Evolutionary conservation across 257 asterid species (phyloP).

Genomic region (Przewalskia tangutica): DNA sequence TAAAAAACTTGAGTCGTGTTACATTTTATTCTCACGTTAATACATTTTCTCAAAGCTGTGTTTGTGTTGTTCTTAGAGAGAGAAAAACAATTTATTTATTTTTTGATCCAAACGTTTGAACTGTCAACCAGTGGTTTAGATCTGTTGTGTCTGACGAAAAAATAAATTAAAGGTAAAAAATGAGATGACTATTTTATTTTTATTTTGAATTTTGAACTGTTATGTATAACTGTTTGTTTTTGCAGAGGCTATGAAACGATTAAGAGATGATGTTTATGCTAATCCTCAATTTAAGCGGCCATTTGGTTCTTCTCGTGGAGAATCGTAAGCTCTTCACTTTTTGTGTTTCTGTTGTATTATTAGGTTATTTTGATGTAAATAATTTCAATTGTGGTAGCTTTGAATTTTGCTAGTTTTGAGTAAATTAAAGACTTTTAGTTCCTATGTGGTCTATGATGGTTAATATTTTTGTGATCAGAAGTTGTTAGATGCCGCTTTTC

Average conservation of each 20-base stretch:
- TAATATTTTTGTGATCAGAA: constrained; percentile 10
- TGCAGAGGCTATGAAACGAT: constrained; percentile 18
- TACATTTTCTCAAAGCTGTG: neutral
- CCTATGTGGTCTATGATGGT: constrained; percentile 5
- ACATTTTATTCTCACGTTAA: neutral
- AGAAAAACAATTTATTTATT: neutral
- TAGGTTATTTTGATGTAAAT: neutral
- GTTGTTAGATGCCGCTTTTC: constrained; percentile 10
- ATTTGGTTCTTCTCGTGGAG: constrained; percentile 42
- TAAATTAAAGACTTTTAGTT: constrained; percentile 4
- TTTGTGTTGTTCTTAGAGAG: neutral
- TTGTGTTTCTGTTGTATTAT: neutral
- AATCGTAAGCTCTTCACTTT: constrained; percentile 32
- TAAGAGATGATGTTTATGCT: constrained; percentile 10
- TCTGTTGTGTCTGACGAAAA: constrained; percentile 7
- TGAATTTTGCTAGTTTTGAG: neutral
- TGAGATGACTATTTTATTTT: neutral
- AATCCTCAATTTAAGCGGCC: constrained; percentile 15
- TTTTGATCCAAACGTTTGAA: constrained; percentile 2
- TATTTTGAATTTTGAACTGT: constrained; percentile 1
- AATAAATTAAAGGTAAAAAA: neutral
- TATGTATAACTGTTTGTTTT: constrained; percentile 2
- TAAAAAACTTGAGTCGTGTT: neutral
- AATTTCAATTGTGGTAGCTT: neutral
- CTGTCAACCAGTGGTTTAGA: constrained; percentile 4